phyloP scores from a whole-genome alignment of 2,329 filamentous ascomycete species.

The Pleochaeta shiraiana region DNA sequence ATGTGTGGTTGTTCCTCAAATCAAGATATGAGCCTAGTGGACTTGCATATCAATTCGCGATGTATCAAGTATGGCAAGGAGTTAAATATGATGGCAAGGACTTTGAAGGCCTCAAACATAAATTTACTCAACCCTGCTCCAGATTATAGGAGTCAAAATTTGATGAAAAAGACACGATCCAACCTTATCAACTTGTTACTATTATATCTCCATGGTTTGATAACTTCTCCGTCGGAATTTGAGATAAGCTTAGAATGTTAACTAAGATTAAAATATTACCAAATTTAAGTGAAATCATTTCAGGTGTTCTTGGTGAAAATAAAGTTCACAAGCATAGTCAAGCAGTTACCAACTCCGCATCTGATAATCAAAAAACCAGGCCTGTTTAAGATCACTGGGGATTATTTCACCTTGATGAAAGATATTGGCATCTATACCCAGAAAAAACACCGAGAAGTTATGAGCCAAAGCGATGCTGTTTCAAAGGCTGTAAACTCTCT shows the following conservation, averaged over 20 bases:
- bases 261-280: too few relatives aligned
- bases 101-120: background rate
- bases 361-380: background rate
- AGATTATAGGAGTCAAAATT: background rate
- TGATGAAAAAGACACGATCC: background rate
- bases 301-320: too few relatives aligned
- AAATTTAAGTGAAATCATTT: too few relatives aligned
- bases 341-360: background rate
- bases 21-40: background rate
- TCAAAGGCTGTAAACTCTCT: background rate
- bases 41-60: background rate
- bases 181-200: background rate
- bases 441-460: background rate
- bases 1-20: background rate
- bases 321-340: background rate
- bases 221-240: background rate
- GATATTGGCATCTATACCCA: background rate
- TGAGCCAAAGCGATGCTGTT: background rate
- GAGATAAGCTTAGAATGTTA: background rate
- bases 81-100: background rate
- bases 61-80: background rate
- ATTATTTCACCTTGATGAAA: too few relatives aligned
- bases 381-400: too few relatives aligned
- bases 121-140: background rate
- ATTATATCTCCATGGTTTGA: background rate